Evolutionary conservation across 1,284 basidiomycete genomes (phyloP), one percentile per base, ranked within the genome.

Genomic region (Bjerkandera adusta): DNA sequence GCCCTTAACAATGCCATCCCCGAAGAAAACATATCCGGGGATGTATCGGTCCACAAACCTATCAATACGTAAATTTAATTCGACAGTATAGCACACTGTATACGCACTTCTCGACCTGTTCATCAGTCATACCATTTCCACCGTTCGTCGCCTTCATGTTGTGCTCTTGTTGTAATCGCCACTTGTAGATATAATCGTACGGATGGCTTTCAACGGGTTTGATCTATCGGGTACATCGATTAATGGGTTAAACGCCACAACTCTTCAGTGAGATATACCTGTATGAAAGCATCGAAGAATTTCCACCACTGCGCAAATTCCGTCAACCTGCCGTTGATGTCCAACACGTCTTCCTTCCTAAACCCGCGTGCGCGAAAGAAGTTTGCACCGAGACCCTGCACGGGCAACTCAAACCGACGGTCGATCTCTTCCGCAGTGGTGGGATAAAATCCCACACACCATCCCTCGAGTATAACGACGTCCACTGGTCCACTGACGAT

Each of bases 131-230:
- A 3, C 92, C 92, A 36, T 71, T 71, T 4, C 91, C 92, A 36
- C 90, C 91, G 52, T 92, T 94, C 32, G 62, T 62, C 0, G 76
- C 71, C 63, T 92, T 95, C 92, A 96, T 94, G 42, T 77, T 59
- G 49, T 87, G 89, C 58, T 97, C 93, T 64, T 95, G 92, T 62
- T 96, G 75, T 20, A 89, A 65, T 16, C 92, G 75, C 93, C 92
- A 95, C 52, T 73, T 76, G 64, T 87, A 89, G 25, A 89, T 71
- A 47, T 82, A 69, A 25, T 72, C 69, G 49, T 83, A 81, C 1
- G 72, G 72, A 37, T 74, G 74, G 18, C 59, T 49, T 13, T 70
- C 58, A 1, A 74, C 69, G 3, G 72, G 66, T 51, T 68, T 71
- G 26, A 87, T 76, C 85, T 85, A 30, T 8, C 15, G 27, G 30